phyloP scores from a whole-genome alignment of 164 flowering plant species.

The Vitis rotundifolia region DNA sequence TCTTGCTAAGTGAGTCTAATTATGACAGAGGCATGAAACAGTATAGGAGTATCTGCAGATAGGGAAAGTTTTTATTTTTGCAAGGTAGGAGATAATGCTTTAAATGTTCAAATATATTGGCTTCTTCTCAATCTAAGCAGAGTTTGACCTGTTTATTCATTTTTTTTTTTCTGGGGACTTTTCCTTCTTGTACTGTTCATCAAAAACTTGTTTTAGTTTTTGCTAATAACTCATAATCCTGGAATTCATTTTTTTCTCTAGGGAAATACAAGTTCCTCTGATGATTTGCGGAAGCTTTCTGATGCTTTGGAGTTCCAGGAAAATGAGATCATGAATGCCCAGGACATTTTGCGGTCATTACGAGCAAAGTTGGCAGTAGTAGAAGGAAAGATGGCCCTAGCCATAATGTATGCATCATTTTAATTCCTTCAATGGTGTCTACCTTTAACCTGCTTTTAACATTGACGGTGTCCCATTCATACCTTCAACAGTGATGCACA shows the following conservation, averaged over 20 bases:
- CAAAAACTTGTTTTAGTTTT: background rate
- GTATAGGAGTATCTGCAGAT: background rate
- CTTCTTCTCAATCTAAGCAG: background rate
- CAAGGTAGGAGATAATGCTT: background rate
- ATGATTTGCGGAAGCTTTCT: constrained; percentile 58
- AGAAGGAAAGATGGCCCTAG: constrained; percentile 81
- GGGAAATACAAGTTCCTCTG: constrained; percentile 41
- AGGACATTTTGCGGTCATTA: constrained; percentile 61
- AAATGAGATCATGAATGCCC: constrained; percentile 73
- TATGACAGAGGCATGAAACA: too few species aligned
- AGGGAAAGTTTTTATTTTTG: background rate
- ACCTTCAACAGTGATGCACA: constrained; percentile 63
- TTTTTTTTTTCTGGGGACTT: background rate
- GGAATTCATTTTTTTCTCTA: constrained; percentile 24
- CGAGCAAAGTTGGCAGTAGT: constrained; percentile 78
- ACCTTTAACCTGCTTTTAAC: background rate
- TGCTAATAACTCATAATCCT: background rate
- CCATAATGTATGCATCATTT: constrained; percentile 54
- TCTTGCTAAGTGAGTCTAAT: too few species aligned
- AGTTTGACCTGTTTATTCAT: background rate
- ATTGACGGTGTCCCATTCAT: background rate
- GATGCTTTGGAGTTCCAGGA: constrained; percentile 88
- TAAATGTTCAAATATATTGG: background rate
- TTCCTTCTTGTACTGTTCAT: background rate
- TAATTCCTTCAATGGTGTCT: constrained; percentile 2